Conservation (phyloP, 768 basidiomycete genomes). For the Lactarius hengduanensis region DNA sequence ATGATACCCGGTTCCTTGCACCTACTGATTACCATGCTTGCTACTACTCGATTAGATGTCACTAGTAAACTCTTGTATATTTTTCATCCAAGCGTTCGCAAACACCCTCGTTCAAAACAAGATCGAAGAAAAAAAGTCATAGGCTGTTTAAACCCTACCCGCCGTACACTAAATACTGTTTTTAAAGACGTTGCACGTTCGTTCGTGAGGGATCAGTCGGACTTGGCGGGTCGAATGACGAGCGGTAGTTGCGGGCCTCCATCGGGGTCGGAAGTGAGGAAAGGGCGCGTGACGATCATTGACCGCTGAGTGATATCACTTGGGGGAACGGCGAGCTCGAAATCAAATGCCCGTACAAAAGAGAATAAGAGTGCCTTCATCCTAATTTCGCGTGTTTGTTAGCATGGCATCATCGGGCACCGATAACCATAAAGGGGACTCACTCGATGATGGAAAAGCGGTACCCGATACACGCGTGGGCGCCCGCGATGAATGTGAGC, state of each 20-base stretch:
- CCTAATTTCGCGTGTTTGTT: conserved; percentile 17
- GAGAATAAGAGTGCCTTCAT: conserved; percentile 32
- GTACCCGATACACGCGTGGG: conserved; percentile 30
- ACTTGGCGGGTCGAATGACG: conserved; percentile 17
- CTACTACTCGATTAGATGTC: background rate
- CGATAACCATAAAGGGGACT: background rate
- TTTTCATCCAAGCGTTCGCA: background rate
- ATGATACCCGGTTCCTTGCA: background rate
- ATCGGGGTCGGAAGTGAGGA: conserved; percentile 10
- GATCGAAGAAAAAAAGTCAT: background rate
- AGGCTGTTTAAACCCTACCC: background rate
- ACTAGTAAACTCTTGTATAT: background rate
- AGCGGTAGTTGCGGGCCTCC: conserved; percentile 26
- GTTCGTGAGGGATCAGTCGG: background rate
- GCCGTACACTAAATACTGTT: background rate
- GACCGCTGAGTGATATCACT: conserved; percentile 15
- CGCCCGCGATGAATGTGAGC: conserved; percentile 24
- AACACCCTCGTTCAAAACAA: background rate
- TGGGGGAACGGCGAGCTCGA: conserved; percentile 22
- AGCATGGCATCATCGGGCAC: background rate
- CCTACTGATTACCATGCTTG: background rate
- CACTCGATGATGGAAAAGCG: conserved; percentile 28
- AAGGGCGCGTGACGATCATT: conserved; percentile 26
- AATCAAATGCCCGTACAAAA: conserved; percentile 32
- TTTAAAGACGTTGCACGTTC: background rate